phyloP scores from a whole-genome alignment of 495 filamentous ascomycete species.

The Niebla homalea region DNA sequence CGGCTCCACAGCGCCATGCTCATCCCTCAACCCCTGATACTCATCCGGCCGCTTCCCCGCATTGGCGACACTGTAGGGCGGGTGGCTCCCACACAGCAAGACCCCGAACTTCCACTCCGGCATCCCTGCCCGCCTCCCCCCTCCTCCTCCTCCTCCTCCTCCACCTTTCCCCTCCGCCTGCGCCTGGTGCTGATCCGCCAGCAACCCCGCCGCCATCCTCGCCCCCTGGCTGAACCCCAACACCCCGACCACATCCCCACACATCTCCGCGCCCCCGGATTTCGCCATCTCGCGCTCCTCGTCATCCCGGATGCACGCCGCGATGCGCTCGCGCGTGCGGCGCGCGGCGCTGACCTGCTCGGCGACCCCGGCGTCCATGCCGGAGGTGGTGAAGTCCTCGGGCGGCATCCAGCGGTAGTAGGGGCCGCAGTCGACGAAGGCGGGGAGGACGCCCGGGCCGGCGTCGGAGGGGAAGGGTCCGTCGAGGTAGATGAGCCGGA shows the following conservation, averaged over 20 bases:
- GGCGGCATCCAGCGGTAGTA: conserved; percentile 18
- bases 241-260: conserved; percentile 18
- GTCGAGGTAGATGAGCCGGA: conserved; percentile 24
- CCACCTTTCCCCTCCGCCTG: not conserved
- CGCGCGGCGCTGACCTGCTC: conserved; percentile 3
- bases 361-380: not conserved
- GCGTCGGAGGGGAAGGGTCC: conserved; percentile 18
- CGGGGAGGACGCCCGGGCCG: conserved; percentile 24
- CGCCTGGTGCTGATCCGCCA: conserved; percentile 10
- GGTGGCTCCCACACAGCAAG: conserved; percentile 13
- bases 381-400: not conserved
- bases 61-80: conserved; percentile 7
- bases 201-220: conserved; percentile 17
- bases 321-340: not conserved
- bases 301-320: conserved; percentile 2
- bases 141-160: no score
- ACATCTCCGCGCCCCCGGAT: not conserved
- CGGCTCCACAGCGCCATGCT: conserved; percentile 7
- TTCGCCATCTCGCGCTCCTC: not conserved
- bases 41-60: conserved; percentile 2
- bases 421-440: conserved; percentile 23
- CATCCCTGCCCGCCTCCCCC: conserved; percentile 1
- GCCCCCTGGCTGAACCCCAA: conserved; percentile 24
- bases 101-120: conserved; percentile 14
- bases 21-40: conserved; percentile 2